phyloP scores from a whole-genome alignment of 495 filamentous ascomycete species.

The Chaetomium fimeti region DNA sequence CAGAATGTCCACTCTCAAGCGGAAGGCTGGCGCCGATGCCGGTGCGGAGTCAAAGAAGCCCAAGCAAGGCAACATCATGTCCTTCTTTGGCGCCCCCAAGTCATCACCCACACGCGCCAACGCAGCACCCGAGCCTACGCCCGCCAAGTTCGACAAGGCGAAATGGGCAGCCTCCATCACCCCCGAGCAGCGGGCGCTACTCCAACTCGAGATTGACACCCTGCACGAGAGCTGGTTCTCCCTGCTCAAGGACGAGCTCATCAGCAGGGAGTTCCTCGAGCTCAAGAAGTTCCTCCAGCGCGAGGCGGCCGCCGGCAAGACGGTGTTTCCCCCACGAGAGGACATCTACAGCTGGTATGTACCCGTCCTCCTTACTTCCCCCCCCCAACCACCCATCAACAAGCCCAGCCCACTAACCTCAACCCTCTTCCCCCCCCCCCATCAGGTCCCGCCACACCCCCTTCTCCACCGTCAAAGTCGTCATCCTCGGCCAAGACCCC shows the following conservation, averaged over 20 bases:
- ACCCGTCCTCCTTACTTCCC: background rate
- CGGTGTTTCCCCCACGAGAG: slow-evolving; percentile 76
- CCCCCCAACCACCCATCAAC: background rate
- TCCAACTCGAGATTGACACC: slow-evolving; percentile 87
- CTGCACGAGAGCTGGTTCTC: slow-evolving; percentile 88
- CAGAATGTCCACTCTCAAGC: slow-evolving; percentile 59
- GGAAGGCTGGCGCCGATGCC: slow-evolving; percentile 59
- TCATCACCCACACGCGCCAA: slow-evolving; percentile 33
- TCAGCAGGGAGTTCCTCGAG: slow-evolving; percentile 72
- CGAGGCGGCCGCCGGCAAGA: slow-evolving; percentile 69
- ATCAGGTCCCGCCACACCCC: slow-evolving; percentile 86
- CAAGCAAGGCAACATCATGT: slow-evolving; percentile 58
- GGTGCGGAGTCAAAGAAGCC: slow-evolving; percentile 64
- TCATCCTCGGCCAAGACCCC: slow-evolving; percentile 93
- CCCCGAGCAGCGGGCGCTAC: slow-evolving; percentile 73
- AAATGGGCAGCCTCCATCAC: slow-evolving; percentile 80
- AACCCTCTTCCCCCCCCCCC: slow-evolving; percentile 15
- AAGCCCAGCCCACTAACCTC: background rate
- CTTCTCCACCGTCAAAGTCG: slow-evolving; percentile 77
- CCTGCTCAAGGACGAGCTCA: slow-evolving; percentile 78
- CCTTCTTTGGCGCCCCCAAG: slow-evolving; percentile 54
- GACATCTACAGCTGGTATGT: slow-evolving; percentile 94
- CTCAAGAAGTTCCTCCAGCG: slow-evolving; percentile 83
- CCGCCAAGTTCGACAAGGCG: slow-evolving; percentile 73
- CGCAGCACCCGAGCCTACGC: slow-evolving; percentile 33